Evolutionary conservation across 306 rosid species (phyloP), one percentile per base, ranked within the genome.

Genomic region (Oemleria cerasiformis): DNA sequence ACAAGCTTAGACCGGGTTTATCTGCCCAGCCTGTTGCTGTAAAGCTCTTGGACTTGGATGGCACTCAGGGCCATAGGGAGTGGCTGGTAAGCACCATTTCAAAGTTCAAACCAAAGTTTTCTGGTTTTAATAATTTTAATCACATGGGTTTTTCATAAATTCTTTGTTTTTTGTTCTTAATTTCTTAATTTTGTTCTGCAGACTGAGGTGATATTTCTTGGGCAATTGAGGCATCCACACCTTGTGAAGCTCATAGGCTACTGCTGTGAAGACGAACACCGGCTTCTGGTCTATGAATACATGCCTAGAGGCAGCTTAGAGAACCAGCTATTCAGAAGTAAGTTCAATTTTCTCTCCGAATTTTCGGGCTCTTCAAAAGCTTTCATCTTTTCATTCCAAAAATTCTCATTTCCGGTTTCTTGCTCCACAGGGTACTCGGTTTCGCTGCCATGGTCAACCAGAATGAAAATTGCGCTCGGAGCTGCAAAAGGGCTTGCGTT

Each of bases 231-330:
- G 42, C 96, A 95, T 65, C 78, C 83, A 19, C 92, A 95, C 65
- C 91, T 95, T 43, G 97, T 95, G 82, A 95, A 91, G 72, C 65
- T 95, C 58, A 87, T 95, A 36, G 99, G 99, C 60, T 95, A 95
- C 82, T 89, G 97, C 44, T 91, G 96, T 66, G 99, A 89, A 83
- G 99, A 95, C 48, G 99, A 88, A 71, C 96, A 95, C 0, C 86
- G 99, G 64, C 85, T 91, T 15, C 65, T 95, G 65, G 97, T 75
- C 0, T 95, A 95, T 70, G 99, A 95, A 45, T 89, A 91, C 63
- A 84, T 95, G 84, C 96, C 99, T 5, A 81, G 99, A 82, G 99
- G 99, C 54, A 95, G 99, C 85, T 86, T 95, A 62, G 99, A 95
- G 68, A 89, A 95, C 73, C 99, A 95, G 50, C 84, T 95, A 2